phyloP scores from a whole-genome alignment of 768 basidiomycete genomes.

The Lactarius quietus region DNA sequence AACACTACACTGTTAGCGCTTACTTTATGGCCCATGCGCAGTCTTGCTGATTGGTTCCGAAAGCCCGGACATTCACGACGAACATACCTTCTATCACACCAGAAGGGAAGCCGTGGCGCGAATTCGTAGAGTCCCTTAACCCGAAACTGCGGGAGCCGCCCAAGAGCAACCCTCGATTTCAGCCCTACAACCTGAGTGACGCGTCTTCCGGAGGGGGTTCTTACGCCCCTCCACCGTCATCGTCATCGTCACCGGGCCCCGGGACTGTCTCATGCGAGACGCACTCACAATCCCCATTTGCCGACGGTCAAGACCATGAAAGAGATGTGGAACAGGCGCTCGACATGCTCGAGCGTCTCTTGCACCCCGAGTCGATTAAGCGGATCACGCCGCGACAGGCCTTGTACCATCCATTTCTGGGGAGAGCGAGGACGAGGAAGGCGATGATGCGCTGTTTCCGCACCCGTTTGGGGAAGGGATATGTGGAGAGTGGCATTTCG shows the following conservation, averaged over 20 bases:
- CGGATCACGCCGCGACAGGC: constrained; percentile 75
- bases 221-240: constrained; percentile 27
- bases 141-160: constrained; percentile 58
- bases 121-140: constrained; percentile 76
- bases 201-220: constrained; percentile 30
- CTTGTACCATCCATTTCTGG: constrained; percentile 77
- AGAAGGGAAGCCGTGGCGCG: constrained; percentile 64
- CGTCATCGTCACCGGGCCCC: constrained; percentile 28
- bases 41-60: constrained; percentile 4
- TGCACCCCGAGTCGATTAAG: constrained; percentile 74
- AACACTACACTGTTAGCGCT: constrained; percentile 71
- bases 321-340: constrained; percentile 63
- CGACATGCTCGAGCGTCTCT: constrained; percentile 66
- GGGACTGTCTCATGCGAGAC: constrained; percentile 29
- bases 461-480: constrained; percentile 65
- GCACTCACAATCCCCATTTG: constrained; percentile 29
- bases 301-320: constrained; percentile 41
- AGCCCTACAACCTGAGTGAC: constrained; percentile 42
- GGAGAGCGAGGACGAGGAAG: constrained; percentile 50
- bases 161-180: constrained; percentile 48
- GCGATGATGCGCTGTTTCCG: constrained; percentile 67
- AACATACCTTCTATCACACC: constrained; percentile 78
- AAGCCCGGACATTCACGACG: constrained; percentile 87
- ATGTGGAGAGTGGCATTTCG: constrained; percentile 59
- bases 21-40: background rate